Percentiles rank a stretch among this genome's conserved stretches.
These are phyloP conservation scores for Eucalyptus microcorys DNA, from an alignment of 345 rosid species.

Conservation along the genomic window DNA sequence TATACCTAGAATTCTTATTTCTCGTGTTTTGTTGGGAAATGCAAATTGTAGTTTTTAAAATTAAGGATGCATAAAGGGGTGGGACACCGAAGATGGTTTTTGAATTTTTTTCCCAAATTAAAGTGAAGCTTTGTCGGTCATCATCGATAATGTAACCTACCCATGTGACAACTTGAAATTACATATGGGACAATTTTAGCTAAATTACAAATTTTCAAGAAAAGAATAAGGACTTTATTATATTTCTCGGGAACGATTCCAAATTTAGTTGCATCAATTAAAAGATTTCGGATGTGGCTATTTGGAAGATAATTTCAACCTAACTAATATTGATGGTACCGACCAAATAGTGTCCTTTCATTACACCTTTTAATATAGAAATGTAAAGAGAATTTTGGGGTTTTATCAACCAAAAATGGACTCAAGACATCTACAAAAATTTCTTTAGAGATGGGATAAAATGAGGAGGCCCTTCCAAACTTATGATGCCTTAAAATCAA, in stretches of 20 bases:
- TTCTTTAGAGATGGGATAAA: background rate
- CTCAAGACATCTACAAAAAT: background rate
- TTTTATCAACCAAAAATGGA: background rate
- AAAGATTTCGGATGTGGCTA: background rate
- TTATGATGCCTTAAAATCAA: background rate
- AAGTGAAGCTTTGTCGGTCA: background rate
- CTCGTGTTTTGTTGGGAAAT: background rate
- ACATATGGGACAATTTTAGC: background rate
- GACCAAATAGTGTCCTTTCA: background rate
- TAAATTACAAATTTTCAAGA: background rate
- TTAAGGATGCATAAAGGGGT: background rate
- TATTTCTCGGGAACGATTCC: background rate
- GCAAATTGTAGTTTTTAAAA: background rate
- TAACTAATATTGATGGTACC: background rate
- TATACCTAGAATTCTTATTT: background rate
- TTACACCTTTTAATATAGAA: background rate
- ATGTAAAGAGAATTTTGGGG: background rate
- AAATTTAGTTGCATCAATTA: background rate
- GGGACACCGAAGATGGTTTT: background rate
- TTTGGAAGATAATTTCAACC: background rate
- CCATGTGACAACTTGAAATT: background rate
- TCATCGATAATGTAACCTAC: background rate
- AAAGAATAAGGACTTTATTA: background rate
- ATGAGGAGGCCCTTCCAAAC: background rate
- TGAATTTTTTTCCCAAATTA: background rate